Conservation (phyloP, 2,329 filamentous ascomycete species). For the Hirsutella thompsonii region DNA sequence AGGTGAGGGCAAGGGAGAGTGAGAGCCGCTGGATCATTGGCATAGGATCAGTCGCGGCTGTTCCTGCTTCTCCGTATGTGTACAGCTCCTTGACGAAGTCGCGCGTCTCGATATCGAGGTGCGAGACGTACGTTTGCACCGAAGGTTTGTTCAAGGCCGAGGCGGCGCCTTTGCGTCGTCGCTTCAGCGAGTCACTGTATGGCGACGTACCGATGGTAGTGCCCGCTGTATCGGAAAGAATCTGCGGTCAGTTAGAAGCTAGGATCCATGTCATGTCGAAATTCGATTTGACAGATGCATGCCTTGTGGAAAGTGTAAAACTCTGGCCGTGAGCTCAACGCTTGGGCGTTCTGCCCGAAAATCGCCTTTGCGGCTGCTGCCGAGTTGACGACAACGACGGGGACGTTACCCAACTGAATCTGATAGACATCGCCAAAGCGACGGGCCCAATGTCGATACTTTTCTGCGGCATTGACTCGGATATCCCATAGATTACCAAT, state of each 20-base stretch:
- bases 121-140: slow-evolving; percentile 47
- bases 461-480: slow-evolving; percentile 39
- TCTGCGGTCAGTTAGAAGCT: slow-evolving; percentile 22
- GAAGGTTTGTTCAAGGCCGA: slow-evolving; percentile 53
- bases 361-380: slow-evolving; percentile 35
- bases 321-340: slow-evolving; percentile 40
- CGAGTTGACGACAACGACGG: slow-evolving; percentile 42
- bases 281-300: neutral
- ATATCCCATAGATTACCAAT: slow-evolving; percentile 44
- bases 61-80: slow-evolving; percentile 41
- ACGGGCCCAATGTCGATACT: slow-evolving; percentile 41
- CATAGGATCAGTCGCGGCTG: slow-evolving; percentile 46
- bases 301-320: slow-evolving; percentile 49
- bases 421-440: slow-evolving; percentile 38
- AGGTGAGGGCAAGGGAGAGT: slow-evolving; percentile 47
- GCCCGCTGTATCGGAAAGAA: slow-evolving; percentile 50
- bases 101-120: slow-evolving; percentile 49
- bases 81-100: slow-evolving; percentile 50
- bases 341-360: slow-evolving; percentile 39
- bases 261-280: neutral
- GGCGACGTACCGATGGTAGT: slow-evolving; percentile 58
- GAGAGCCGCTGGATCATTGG: slow-evolving; percentile 54
- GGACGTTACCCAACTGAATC: slow-evolving; percentile 43
- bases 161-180: slow-evolving; percentile 50
- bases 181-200: slow-evolving; percentile 51